Percentiles rank a stretch among this genome's conserved stretches.
Conservation (phyloP, 345 rosid species). For the Leavenworthia alabamica region DNA sequence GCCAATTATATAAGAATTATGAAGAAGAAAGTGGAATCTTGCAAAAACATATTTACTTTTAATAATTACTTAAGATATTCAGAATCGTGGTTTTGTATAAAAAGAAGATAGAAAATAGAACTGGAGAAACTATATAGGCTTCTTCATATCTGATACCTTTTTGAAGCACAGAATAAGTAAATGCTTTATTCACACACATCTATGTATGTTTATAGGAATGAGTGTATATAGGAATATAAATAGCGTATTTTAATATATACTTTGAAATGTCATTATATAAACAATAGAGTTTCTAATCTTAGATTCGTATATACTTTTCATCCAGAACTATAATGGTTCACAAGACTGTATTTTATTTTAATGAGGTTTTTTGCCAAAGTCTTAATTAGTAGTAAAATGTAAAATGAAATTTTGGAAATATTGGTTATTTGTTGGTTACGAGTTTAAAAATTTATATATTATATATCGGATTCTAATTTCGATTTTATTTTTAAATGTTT, state of each 20-base stretch:
- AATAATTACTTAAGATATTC: conserved; percentile 5
- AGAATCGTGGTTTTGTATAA: conserved; percentile 23
- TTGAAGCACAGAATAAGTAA: conserved; percentile 33
- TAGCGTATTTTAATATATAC: conserved; percentile 1
- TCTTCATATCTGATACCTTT: conserved; percentile 29
- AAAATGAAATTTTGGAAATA: no score
- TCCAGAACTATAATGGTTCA: conserved; percentile 12
- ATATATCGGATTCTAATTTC: no score
- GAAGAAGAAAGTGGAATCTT: conserved; percentile 15
- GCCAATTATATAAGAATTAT: conserved; percentile 16
- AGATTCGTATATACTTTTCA: background rate
- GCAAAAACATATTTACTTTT: conserved; percentile 1
- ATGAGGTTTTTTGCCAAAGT: no score
- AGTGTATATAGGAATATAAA: conserved; percentile 13
- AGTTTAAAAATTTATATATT: no score
- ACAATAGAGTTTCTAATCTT: background rate
- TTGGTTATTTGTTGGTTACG: no score
- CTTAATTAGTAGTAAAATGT: no score
- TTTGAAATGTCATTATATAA: conserved; percentile 17
- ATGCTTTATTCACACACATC: conserved; percentile 30
- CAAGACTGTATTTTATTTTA: no score
- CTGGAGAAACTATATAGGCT: conserved; percentile 26
- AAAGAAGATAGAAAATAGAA: conserved; percentile 26
- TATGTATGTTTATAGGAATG: conserved; percentile 28
- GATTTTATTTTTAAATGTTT: no score